Evolutionary conservation across 2,329 filamentous ascomycete genomes (phyloP).

Genomic region (Reticulascus tulasneorum): DNA sequence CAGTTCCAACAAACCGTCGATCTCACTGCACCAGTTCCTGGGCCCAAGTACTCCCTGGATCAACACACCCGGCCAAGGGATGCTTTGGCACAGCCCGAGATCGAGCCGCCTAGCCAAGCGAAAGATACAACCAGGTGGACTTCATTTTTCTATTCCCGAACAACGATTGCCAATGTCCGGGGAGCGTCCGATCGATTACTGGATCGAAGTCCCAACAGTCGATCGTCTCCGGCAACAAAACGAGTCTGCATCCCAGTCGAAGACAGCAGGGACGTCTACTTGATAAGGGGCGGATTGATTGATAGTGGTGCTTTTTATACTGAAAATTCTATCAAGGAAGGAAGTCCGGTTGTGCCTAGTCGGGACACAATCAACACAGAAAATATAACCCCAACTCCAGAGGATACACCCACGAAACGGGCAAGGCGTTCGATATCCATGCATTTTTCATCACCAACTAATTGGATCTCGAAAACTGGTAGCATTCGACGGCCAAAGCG

Average conservation of each 20-base stretch:
- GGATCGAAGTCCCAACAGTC: constrained; percentile 22
- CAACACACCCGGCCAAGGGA: too few relatives aligned
- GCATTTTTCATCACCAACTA: constrained; percentile 53
- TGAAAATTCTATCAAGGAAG: not conserved
- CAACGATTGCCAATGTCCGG: constrained; percentile 23
- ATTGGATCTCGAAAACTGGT: constrained; percentile 53
- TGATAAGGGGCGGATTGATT: constrained; percentile 13
- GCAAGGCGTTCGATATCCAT: constrained; percentile 54
- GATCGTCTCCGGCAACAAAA: constrained; percentile 16
- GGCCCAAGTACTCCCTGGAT: constrained; percentile 14
- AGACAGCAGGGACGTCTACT: constrained; percentile 20
- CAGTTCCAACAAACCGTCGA: constrained; percentile 36
- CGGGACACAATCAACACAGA: constrained; percentile 3
- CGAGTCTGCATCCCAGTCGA: constrained; percentile 24
- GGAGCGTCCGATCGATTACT: constrained; percentile 20
- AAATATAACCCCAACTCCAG: constrained; percentile 21
- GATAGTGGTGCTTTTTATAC: not conserved
- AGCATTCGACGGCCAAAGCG: constrained; percentile 55
- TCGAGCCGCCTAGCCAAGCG: not conserved
- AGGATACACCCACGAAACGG: constrained; percentile 39
- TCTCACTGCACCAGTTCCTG: constrained; percentile 10
- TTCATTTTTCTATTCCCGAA: constrained; percentile 53
- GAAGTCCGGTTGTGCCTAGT: not conserved
- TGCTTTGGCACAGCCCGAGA: not conserved
- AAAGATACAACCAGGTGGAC: constrained; percentile 36